Base-by-base conservation (phyloP, 2,329 filamentous ascomycete species). In the Colletotrichum sp. region DNA sequence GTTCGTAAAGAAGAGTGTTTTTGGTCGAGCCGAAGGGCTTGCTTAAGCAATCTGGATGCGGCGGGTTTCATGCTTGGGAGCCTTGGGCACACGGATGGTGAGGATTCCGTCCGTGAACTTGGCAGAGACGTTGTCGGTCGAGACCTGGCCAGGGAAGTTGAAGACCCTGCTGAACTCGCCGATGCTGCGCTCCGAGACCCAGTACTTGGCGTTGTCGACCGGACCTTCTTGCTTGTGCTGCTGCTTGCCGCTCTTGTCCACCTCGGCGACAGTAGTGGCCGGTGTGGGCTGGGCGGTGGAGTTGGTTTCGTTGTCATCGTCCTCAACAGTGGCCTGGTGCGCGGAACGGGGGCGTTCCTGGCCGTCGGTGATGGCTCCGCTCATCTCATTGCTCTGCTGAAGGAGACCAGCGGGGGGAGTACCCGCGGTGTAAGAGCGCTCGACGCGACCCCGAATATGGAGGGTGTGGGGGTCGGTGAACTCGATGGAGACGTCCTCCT, bases 401-500 rank as follows among this genome's bases (percentile, higher is more conserved):
- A 92, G 85, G 65, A 87, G 84, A 65, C 85, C 88, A 32, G 89
- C 86, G 36, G 89, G 84, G 4, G 88, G 86, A 10, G 87, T 88
- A 75, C 90, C 90, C 52, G 91, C 85, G 76, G 91, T 90, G 84
- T 91, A 90, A 78, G 87, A 87, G 79, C 92, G 91, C 85, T 96
- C 94, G 72, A 92, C 89, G 78, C 89, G 91, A 81, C 95, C 95
- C 74, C 91, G 91, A 83, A 97, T 88, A 78, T 92, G 89, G 59
- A 96, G 87, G 18, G 94, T 96, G 86, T 95, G 93, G 57, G 90
- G 88, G 82, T 96, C 94, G 75, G 92, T 93, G 88, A 96, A 96
- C 82, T 96, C 94, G 82, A 96, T 94, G 82, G 90, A 88, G 81
- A 97, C 88, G 81, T 96, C 88, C 80, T 95, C 92, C 86, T 95